Evolutionary conservation across 2,329 filamentous ascomycete species (phyloP), one percentile per base, ranked within the genome.

Genomic region (Fusarium nelsonii): DNA sequence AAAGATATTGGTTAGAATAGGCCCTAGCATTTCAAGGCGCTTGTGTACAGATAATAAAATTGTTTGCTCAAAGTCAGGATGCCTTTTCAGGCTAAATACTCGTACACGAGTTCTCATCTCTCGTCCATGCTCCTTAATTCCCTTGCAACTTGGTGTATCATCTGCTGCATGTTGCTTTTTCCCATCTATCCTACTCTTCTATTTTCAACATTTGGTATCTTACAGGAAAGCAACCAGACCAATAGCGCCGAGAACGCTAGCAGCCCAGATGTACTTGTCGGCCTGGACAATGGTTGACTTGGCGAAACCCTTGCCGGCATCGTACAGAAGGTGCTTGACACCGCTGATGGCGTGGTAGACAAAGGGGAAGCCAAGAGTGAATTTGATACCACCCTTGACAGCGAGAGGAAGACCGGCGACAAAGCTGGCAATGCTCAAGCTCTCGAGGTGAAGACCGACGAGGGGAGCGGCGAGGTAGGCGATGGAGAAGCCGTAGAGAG

Each of bases 401-500:
- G 85, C 82, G 11, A 89, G 79, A 20, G 91, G 87, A 28, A 91
- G 79, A 6, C 82, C 82, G 26, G 85, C 88, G 36, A 88, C 87
- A 48, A 88, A 81, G 28, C 88, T 86, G 30, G 88, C 90, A 10
- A 92, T 76, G 46, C 88, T 84, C 52, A 84, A 82, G 60, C 81
- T 84, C 84, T 89, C 87, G 63, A 89, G 77, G 81, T 89, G 87
- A 81, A 84, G 84, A 71, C 87, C 94, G 56, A 93, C 80, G 43
- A 91, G 81, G 7, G 94, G 94, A 0, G 93, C 90, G 70, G 87
- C 87, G 65, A 97, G 90, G 85, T 97, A 97, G 56, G 91, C 88
- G 71, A 89, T 81, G 68, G 91, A 90, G 84, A 93, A 97, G 78
- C 88, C 80, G 86, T 97, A 97, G 68, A 97, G 85, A 50, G 84